A percentile compares a stretch with the other conserved stretches of the same genome.
phyloP scores from a whole-genome alignment of 768 basidiomycete species.

The Hysterangium stoloniferum region DNA sequence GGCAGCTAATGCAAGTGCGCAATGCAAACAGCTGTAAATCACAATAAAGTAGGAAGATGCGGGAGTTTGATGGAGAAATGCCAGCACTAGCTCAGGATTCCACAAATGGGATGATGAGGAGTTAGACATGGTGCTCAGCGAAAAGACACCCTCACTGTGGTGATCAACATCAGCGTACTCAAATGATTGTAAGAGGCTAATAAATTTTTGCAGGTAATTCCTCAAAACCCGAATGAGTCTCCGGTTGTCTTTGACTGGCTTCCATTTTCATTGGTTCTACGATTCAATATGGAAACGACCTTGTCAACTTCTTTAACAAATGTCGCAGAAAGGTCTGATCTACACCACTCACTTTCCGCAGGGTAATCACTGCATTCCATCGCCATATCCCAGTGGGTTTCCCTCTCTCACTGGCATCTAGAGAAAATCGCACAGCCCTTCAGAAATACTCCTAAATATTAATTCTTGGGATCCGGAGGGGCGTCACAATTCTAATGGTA shows the following conservation, averaged over 20 bases:
- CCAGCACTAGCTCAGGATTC: background rate
- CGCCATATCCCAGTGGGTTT: too few relatives aligned
- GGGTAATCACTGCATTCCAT: too few relatives aligned
- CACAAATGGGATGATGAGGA: background rate
- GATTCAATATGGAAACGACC: conserved; percentile 84
- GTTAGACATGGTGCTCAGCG: background rate
- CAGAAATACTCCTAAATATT: too few relatives aligned
- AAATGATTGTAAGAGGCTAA: conserved; percentile 44
- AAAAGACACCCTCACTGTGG: conserved; percentile 38
- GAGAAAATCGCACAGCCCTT: too few relatives aligned
- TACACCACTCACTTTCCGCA: too few relatives aligned
- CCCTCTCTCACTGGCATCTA: too few relatives aligned
- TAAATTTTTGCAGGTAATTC: conserved; percentile 42
- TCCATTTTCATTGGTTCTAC: conserved; percentile 88
- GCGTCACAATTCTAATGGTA: too few relatives aligned
- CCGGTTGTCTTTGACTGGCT: conserved; percentile 92
- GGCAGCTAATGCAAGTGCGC: too few relatives aligned
- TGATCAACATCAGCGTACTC: conserved; percentile 70
- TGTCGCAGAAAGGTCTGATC: conserved; percentile 65
- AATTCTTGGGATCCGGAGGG: too few relatives aligned
- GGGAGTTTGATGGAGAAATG: background rate
- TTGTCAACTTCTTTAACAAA: conserved; percentile 76
- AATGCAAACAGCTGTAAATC: too few relatives aligned
- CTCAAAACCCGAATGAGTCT: conserved; percentile 64
- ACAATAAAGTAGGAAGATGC: conserved; percentile 28